Base-by-base conservation (phyloP, 176 grass and related monocot species). In the Triticum monococcum region DNA sequence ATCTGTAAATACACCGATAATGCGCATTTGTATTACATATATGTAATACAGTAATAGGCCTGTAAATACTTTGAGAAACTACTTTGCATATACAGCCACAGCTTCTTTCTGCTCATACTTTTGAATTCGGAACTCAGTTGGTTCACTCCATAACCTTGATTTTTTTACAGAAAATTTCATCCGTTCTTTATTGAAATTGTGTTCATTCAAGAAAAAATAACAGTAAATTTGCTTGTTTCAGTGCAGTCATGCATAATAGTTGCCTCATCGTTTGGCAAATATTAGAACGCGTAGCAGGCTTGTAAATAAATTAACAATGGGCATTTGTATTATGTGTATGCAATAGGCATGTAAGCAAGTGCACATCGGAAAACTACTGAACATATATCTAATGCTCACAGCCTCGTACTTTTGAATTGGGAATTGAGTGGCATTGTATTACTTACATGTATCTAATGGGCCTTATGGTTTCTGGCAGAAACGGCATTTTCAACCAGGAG, bases 401-500 rank as follows among this genome's bases (percentile, higher is more conserved):
- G 13, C 41, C 8, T 10, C 36, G 43, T 43, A 64, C 64, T 41
- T 38, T 77, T 37, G 0, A 43, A 64, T 7, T 64, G 14, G 14
- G 14, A 14, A 41, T 18, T 17, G 1, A 52, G 48, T 52, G 14
- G 5, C 48, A 52, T 37, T 30, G 14, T 38, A 11, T 75, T 50
- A 18, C 41, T 0, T 12, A 38, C 68, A 61, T 54, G 16, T 8
- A 77, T 45, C 26, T 75, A 30, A 91, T 67, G 37, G 66, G 5
- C 1, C 3, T 0, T 57, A 17, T 20, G 8, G 37, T 79, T 50
- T 77, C 61, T 32, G 13, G 74, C 83, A 97, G 95, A 97, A 71
- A 62, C 86, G 31, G 95, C 95, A 68, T 97, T 90, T 63, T 88
- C 92, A 46, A 92, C 87, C 36, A 92, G 63, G 23, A 86, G 52